Evolutionary conservation across 805 yeast species (phyloP).

Genomic region (Naumovozyma baii): DNA sequence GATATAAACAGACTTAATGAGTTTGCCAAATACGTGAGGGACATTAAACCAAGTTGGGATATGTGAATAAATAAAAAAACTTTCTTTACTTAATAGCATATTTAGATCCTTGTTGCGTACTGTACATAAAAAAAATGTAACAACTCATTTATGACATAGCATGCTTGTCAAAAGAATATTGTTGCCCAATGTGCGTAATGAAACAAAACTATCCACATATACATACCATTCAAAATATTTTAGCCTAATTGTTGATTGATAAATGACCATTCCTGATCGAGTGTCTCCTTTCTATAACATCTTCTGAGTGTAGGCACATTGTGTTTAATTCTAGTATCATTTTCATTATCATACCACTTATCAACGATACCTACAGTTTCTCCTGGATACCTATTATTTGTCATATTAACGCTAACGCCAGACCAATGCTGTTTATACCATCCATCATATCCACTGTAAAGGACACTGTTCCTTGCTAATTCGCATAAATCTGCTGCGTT

Average conservation of each 20-base stretch:
- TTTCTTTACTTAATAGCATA: no score
- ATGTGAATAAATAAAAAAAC: slow-evolving; percentile 3
- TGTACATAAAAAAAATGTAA: no score
- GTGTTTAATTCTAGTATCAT: slow-evolving; percentile 24
- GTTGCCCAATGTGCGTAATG: no score
- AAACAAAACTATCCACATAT: no score
- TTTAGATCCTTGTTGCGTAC: no score
- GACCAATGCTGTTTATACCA: slow-evolving; percentile 28
- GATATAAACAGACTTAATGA: slow-evolving; percentile 15
- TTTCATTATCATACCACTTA: slow-evolving; percentile 23
- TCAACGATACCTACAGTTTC: slow-evolving; percentile 21
- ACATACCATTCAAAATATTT: no score
- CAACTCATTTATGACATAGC: no score
- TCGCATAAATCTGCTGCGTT: slow-evolving; percentile 29
- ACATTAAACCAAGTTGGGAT: slow-evolving; percentile 30
- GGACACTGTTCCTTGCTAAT: slow-evolving; percentile 23
- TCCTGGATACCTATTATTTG: slow-evolving; percentile 4
- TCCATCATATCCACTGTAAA: slow-evolving; percentile 25
- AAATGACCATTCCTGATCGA: slow-evolving; percentile 26
- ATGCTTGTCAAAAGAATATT: no score
- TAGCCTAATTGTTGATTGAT: slow-evolving; percentile 8
- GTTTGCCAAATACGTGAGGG: slow-evolving; percentile 26
- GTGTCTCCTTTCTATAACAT: slow-evolving; percentile 18
- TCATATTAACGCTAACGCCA: slow-evolving; percentile 14
- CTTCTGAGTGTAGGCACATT: slow-evolving; percentile 27